Conservation (phyloP, 331 rosid species). For the Cydonia oblonga region DNA sequence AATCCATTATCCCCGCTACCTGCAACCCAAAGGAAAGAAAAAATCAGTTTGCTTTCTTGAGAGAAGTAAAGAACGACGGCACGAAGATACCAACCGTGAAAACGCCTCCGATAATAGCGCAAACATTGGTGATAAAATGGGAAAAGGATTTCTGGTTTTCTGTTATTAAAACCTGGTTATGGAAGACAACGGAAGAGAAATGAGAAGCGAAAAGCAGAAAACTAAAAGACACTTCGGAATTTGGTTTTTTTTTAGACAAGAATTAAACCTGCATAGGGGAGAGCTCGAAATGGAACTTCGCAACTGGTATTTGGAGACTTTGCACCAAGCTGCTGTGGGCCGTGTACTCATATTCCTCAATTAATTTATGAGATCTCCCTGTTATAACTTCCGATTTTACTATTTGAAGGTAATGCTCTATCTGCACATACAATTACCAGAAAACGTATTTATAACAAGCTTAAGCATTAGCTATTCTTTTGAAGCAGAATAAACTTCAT, state of each 20-base stretch:
- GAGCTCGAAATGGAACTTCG: slow-evolving; percentile 79
- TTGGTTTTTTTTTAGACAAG: not conserved
- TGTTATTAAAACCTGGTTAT: slow-evolving; percentile 55
- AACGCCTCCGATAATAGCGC: slow-evolving; percentile 83
- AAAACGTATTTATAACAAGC: not conserved
- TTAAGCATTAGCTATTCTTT: not conserved
- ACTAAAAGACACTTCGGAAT: not conserved
- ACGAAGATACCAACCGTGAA: slow-evolving; percentile 73
- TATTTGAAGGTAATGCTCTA: slow-evolving; percentile 81
- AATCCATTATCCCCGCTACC: slow-evolving; percentile 89
- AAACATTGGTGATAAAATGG: slow-evolving; percentile 73
- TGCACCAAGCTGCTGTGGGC: slow-evolving; percentile 71
- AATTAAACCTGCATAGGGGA: slow-evolving; percentile 76
- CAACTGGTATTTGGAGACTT: slow-evolving; percentile 53
- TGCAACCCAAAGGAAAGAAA: slow-evolving; percentile 31
- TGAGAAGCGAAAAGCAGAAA: not conserved
- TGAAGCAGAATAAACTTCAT: not conserved
- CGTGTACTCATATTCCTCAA: slow-evolving; percentile 84
- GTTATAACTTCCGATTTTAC: slow-evolving; percentile 74
- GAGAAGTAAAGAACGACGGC: not conserved
- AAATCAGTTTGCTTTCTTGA: slow-evolving; percentile 12
- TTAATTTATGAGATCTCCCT: slow-evolving; percentile 32
- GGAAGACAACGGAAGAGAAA: slow-evolving; percentile 3
- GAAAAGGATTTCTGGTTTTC: slow-evolving; percentile 70
- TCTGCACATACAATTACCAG: slow-evolving; percentile 35